Conservation (phyloP, 257 asterid species). For the Orobanche coerulescens region DNA sequence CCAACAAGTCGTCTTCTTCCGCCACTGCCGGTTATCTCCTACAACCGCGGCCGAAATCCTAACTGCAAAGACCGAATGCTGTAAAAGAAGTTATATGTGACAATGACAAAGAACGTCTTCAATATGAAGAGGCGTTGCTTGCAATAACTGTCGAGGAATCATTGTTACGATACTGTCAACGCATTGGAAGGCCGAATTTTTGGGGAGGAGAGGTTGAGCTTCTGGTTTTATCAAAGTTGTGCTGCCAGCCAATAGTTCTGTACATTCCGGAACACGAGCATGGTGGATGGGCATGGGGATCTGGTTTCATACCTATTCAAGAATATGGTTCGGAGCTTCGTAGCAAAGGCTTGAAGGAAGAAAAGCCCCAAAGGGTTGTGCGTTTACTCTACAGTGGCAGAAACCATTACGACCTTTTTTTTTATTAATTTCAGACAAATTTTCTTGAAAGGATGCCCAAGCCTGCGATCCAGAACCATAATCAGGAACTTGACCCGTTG, state of each 20-base stretch:
- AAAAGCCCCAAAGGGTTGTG: slow-evolving; percentile 50
- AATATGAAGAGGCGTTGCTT: too few species aligned
- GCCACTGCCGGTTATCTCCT: too few species aligned
- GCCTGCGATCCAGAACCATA: too few species aligned
- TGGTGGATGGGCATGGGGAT: slow-evolving; percentile 69
- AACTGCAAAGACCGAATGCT: too few species aligned
- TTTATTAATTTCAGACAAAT: too few species aligned
- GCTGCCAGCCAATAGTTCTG: slow-evolving; percentile 75
- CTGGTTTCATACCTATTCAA: slow-evolving; percentile 83
- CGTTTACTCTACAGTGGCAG: slow-evolving; percentile 70
- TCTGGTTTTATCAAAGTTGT: slow-evolving; percentile 83
- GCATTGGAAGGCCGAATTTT: slow-evolving; percentile 76
- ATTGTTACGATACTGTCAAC: slow-evolving; percentile 94
- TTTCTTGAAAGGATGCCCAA: too few species aligned
- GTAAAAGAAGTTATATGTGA: too few species aligned
- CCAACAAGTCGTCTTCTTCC: too few species aligned
- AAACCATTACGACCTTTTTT: slow-evolving; percentile 86
- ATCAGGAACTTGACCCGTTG: too few species aligned
- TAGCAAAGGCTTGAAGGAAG: slow-evolving; percentile 29
- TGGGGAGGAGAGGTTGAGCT: slow-evolving; percentile 99
- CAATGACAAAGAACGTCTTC: too few species aligned
- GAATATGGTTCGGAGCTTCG: slow-evolving; percentile 74
- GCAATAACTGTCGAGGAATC: too few species aligned
- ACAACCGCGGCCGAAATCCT: too few species aligned
- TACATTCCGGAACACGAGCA: slow-evolving; percentile 88